phyloP scores from a whole-genome alignment of 2,329 filamentous ascomycete species.

The Leptodontidium sp. region DNA sequence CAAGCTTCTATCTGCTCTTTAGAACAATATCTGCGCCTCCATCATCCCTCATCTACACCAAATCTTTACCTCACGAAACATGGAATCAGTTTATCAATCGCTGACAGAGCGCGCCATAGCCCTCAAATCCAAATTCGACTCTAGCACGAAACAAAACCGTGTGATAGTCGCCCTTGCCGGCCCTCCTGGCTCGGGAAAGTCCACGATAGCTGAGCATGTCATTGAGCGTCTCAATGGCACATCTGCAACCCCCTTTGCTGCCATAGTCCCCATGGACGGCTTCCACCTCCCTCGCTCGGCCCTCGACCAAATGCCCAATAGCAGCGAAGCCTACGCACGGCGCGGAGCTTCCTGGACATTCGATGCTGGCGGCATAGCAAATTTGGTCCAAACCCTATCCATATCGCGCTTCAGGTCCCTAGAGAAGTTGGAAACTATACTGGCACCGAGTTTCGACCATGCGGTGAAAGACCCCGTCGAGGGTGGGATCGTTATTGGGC shows the following conservation, averaged over 20 bases:
- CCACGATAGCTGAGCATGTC: slow-evolving; percentile 78
- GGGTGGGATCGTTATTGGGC: slow-evolving; percentile 69
- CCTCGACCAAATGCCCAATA: slow-evolving; percentile 82
- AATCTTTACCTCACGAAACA: slow-evolving; percentile 7
- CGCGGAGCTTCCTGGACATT: slow-evolving; percentile 96
- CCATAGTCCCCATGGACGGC: slow-evolving; percentile 89
- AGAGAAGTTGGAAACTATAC: slow-evolving; percentile 44
- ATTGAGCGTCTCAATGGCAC: slow-evolving; percentile 70
- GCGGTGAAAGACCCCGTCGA: slow-evolving; percentile 77
- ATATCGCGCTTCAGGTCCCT: slow-evolving; percentile 26
- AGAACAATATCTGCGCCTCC: not conserved
- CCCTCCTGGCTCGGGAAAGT: slow-evolving; percentile 63
- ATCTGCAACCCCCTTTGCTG: slow-evolving; percentile 62
- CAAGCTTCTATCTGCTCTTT: not conserved
- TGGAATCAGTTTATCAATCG: slow-evolving; percentile 36
- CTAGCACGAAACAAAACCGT: slow-evolving; percentile 31
- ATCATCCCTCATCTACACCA: not conserved
- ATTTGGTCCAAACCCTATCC: slow-evolving; percentile 61
- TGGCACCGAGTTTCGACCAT: slow-evolving; percentile 83
- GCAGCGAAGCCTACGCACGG: slow-evolving; percentile 75
- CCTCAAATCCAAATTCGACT: slow-evolving; percentile 26
- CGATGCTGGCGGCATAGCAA: slow-evolving; percentile 75
- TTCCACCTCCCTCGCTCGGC: slow-evolving; percentile 87
- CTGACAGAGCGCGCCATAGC: slow-evolving; percentile 32
- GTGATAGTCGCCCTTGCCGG: slow-evolving; percentile 47